A percentile compares a stretch with the other conserved stretches of the same genome.
phyloP scores from a whole-genome alignment of 1,139 yeast genomes.

The Magnusiomyces fungicola region DNA sequence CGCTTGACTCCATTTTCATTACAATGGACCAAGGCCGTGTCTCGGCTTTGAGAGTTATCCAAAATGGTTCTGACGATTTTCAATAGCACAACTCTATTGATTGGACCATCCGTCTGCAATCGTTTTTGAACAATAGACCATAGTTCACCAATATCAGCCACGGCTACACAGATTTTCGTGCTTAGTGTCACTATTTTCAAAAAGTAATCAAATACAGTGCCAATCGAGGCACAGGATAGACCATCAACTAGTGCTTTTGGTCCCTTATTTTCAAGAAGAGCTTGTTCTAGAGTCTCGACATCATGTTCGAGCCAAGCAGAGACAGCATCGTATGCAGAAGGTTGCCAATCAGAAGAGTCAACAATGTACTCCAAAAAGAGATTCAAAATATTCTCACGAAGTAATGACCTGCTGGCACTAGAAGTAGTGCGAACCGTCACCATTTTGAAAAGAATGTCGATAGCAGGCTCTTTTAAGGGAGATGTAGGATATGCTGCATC shows the following conservation, averaged over 20 bases:
- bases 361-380: neutral
- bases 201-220: conserved; percentile 4
- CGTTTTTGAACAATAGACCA: neutral
- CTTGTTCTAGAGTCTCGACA: neutral
- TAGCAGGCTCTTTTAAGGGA: neutral
- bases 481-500: neutral
- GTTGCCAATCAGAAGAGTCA: neutral
- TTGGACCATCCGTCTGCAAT: neutral
- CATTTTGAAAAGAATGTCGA: conserved; percentile 1
- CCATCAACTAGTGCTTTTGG: neutral
- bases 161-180: neutral
- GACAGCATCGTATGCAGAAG: conserved; percentile 4
- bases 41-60: neutral
- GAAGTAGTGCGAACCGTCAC: neutral
- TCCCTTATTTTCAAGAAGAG: neutral
- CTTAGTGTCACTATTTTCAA: neutral
- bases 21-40: neutral
- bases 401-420: neutral
- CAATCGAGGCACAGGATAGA: neutral
- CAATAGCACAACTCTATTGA: neutral
- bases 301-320: conserved; percentile 1
- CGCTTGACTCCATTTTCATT: neutral
- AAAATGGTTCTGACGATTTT: conserved; percentile 3
- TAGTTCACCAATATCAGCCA: neutral
- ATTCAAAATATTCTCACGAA: neutral